A percentile compares a stretch with the other conserved stretches of the same genome.
Conservation (phyloP, 371 early-diverging fungal genomes). For the Mucor velutinosus region DNA sequence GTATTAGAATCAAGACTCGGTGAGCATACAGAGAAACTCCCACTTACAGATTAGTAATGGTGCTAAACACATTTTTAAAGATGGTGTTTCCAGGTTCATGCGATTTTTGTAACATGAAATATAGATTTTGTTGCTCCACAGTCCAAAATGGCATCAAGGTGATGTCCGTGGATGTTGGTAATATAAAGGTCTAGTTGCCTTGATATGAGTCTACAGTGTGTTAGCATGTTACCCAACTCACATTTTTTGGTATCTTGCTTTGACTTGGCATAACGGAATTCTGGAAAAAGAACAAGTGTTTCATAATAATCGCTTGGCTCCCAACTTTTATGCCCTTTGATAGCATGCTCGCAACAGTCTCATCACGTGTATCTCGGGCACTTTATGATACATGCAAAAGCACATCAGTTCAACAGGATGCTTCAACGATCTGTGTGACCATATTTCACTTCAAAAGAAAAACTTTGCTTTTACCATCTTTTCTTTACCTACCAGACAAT, state of each 20-base stretch:
- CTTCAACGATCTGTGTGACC: background rate
- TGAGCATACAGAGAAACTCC: background rate
- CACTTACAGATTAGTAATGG: constrained; percentile 75
- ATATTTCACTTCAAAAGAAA: background rate
- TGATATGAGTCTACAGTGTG: background rate
- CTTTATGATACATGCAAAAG: no score
- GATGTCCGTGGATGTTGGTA: constrained; percentile 43
- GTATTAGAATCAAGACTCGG: background rate
- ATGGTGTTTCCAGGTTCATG: constrained; percentile 52
- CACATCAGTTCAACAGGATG: background rate
- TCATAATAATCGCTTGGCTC: background rate
- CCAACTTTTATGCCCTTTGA: background rate
- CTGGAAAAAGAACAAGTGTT: background rate
- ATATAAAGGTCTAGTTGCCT: constrained; percentile 31
- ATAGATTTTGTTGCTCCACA: constrained; percentile 58
- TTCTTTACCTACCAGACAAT: background rate
- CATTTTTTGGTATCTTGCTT: constrained; percentile 23
- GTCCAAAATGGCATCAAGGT: constrained; percentile 59
- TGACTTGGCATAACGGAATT: constrained; percentile 3
- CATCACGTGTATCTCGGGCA: background rate
- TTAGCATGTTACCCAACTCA: background rate
- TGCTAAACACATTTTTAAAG: constrained; percentile 69
- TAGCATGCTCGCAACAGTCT: background rate
- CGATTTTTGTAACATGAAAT: constrained; percentile 74
- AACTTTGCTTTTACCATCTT: background rate